A percentile compares a stretch with the other conserved stretches of the same genome.
Conservation (phyloP, 306 rosid species). For the Cicer yamashitae region DNA sequence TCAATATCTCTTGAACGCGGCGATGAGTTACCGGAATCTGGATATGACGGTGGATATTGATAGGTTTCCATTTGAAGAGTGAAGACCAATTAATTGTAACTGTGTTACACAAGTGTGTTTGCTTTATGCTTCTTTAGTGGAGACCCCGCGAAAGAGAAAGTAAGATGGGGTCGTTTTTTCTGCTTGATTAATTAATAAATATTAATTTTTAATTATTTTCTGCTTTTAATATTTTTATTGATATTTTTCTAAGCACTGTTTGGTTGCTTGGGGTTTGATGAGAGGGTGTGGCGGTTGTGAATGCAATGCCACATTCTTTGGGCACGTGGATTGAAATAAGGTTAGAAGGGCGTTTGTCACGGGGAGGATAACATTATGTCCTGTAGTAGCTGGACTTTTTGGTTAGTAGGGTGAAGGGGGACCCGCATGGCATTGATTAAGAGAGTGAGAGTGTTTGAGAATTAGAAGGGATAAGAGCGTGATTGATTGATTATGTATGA, state of each 20-base stretch:
- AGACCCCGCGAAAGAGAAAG: constrained; percentile 11
- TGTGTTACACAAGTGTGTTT: not conserved
- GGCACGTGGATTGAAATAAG: constrained; percentile 35
- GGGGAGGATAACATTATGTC: constrained; percentile 15
- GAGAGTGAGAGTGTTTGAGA: constrained; percentile 8
- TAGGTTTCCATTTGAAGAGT: constrained; percentile 71
- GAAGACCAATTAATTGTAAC: not conserved
- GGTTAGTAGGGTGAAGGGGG: constrained; percentile 32
- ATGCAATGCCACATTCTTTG: not conserved
- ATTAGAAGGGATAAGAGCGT: constrained; percentile 47
- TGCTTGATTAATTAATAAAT: not conserved
- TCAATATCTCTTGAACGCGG: constrained; percentile 87
- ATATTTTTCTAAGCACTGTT: not conserved
- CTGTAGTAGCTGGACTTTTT: constrained; percentile 14
- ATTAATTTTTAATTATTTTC: too few relatives aligned
- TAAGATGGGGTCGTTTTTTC: not conserved
- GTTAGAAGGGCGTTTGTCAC: not conserved
- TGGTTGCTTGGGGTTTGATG: not conserved
- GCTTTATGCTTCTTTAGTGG: constrained; percentile 15
- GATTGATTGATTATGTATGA: constrained; percentile 34
- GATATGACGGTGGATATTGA: constrained; percentile 63
- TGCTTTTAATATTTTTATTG: not conserved
- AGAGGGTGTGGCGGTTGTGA: constrained; percentile 7
- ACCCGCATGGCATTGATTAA: constrained; percentile 42
- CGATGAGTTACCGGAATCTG: constrained; percentile 82